Evolutionary conservation across 495 filamentous ascomycete species (phyloP).

Genomic region (Letharia lupina): DNA sequence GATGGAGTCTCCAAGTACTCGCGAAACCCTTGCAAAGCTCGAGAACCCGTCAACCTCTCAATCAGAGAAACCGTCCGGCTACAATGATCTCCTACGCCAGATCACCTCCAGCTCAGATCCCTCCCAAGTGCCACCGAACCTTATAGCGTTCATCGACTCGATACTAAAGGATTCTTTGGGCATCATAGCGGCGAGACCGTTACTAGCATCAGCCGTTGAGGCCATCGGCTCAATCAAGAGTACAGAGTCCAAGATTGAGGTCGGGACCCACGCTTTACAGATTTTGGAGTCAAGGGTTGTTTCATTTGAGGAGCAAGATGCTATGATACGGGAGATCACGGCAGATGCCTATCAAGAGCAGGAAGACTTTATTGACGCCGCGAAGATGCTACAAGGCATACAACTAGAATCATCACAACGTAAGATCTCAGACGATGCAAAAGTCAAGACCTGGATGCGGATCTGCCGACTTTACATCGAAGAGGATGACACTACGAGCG

Average conservation of each 20-base stretch:
- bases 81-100: slow-evolving; percentile 56
- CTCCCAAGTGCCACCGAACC: slow-evolving; percentile 49
- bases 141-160: slow-evolving; percentile 59
- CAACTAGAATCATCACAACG: slow-evolving; percentile 82
- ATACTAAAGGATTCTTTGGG: slow-evolving; percentile 61
- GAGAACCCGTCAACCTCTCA: slow-evolving; percentile 44
- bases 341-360: slow-evolving; percentile 74
- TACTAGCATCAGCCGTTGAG: slow-evolving; percentile 59
- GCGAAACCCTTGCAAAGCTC: slow-evolving; percentile 46
- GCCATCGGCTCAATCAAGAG: slow-evolving; percentile 48
- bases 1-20: slow-evolving; percentile 54
- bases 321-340: slow-evolving; percentile 66
- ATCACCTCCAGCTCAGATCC: slow-evolving; percentile 51
- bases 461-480: slow-evolving; percentile 93
- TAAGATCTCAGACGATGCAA: slow-evolving; percentile 66
- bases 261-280: slow-evolving; percentile 59
- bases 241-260: slow-evolving; percentile 54
- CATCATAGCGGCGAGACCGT: slow-evolving; percentile 63
- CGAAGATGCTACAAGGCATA: slow-evolving; percentile 70
- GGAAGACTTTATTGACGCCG: slow-evolving; percentile 73
- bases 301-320: slow-evolving; percentile 79
- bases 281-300: slow-evolving; percentile 56
- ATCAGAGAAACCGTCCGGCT: slow-evolving; percentile 49
- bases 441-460: slow-evolving; percentile 77
- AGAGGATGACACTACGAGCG: slow-evolving; percentile 80